Conservation (phyloP, 768 basidiomycete species). For the Hygrocybe coccinea region DNA sequence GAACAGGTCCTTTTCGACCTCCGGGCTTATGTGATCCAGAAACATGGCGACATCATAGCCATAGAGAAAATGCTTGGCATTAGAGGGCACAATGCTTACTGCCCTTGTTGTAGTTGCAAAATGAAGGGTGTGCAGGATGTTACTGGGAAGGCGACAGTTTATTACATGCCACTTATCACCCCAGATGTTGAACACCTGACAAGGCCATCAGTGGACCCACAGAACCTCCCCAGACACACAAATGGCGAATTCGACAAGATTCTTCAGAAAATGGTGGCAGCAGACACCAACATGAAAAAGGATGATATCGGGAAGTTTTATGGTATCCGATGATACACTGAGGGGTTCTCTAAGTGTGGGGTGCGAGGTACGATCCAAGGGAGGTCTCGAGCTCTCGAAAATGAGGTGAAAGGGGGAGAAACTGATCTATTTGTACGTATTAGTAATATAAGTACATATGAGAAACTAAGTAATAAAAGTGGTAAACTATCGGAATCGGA, state of each 20-base stretch:
- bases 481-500: no score
- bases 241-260: conserved; percentile 14
- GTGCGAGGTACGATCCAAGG: no score
- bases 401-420: no score
- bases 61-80: conserved; percentile 29
- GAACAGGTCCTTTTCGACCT: conserved; percentile 21
- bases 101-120: conserved; percentile 32
- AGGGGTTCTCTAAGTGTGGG: no score
- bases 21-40: conserved; percentile 26
- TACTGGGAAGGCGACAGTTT: conserved; percentile 7
- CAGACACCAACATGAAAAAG: background rate
- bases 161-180: conserved; percentile 21
- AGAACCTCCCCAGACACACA: conserved; percentile 15
- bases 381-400: no score
- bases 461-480: no score
- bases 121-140: conserved; percentile 20
- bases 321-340: conserved; percentile 34
- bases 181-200: conserved; percentile 4
- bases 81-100: conserved; percentile 34
- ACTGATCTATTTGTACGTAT: no score
- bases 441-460: no score
- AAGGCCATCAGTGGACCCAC: conserved; percentile 7
- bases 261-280: background rate
- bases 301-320: conserved; percentile 17
- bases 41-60: conserved; percentile 30